Evolutionary conservation across 2,329 filamentous ascomycete genomes (phyloP).

Genomic region (Aspergillus latus): DNA sequence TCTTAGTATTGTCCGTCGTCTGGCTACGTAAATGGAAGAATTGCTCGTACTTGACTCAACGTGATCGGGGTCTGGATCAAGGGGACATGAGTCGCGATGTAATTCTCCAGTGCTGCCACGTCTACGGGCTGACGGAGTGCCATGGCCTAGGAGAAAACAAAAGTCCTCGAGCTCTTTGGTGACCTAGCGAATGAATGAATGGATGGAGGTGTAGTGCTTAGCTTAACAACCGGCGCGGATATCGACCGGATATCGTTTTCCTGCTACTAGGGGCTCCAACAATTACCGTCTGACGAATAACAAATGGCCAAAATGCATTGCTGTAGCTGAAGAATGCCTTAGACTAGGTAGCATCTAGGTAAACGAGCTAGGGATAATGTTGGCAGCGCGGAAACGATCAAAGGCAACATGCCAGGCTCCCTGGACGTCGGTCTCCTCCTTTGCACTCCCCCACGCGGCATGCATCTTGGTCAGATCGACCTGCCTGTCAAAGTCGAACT

Average conservation of each 20-base stretch:
- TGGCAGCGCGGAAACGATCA: constrained; percentile 27
- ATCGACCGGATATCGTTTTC: neutral
- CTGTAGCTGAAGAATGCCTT: no score
- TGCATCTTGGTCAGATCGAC: constrained; percentile 23
- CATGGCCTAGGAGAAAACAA: neutral
- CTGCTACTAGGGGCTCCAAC: neutral
- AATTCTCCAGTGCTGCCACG: constrained; percentile 72
- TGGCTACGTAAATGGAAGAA: neutral
- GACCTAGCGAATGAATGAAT: no score
- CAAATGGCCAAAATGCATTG: no score
- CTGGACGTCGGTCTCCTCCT: constrained; percentile 21
- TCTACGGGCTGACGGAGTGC: constrained; percentile 80
- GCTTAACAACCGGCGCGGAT: no score
- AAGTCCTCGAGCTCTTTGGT: neutral
- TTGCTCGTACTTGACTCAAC: constrained; percentile 73
- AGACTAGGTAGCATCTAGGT: neutral
- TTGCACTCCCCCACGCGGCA: constrained; percentile 23
- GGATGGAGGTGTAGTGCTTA: no score
- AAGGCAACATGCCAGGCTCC: constrained; percentile 26
- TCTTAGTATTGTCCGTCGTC: neutral
- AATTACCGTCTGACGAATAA: no score
- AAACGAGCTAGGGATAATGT: constrained; percentile 14
- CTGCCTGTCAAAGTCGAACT: constrained; percentile 28
- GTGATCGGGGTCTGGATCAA: constrained; percentile 79
- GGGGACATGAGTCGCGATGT: constrained; percentile 73